phyloP scores from a whole-genome alignment of 2,329 filamentous ascomycete genomes.

The Fusarium sp. region DNA sequence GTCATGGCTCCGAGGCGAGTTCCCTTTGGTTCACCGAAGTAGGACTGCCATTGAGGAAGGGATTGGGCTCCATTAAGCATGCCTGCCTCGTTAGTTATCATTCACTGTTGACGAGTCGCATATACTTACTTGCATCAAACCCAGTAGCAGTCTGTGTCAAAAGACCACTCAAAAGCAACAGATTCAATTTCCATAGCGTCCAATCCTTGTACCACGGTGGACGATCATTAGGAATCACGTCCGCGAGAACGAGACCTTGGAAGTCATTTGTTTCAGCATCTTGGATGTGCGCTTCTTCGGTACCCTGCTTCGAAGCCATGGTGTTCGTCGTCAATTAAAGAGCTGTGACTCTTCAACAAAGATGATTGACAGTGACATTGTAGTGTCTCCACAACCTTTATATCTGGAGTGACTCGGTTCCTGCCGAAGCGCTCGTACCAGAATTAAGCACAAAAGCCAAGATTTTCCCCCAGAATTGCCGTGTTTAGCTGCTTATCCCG shows the following conservation, averaged over 20 bases:
- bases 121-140: conserved; percentile 49
- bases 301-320: conserved; percentile 19
- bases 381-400: conserved; percentile 23
- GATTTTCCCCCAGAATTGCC: not conserved
- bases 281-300: conserved; percentile 24
- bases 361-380: not conserved
- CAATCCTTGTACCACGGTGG: conserved; percentile 41
- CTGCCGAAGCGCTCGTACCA: conserved; percentile 25
- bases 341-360: not conserved
- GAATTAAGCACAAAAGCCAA: not conserved
- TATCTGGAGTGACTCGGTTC: conserved; percentile 7
- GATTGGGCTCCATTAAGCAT: conserved; percentile 53
- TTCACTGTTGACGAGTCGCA: too few relatives aligned
- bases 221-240: conserved; percentile 39
- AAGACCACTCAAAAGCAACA: conserved; percentile 48
- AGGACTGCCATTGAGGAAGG: conserved; percentile 47
- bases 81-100: conserved; percentile 45
- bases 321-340: not conserved
- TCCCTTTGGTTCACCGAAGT: conserved; percentile 47
- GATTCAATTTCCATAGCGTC: conserved; percentile 48
- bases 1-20: conserved; percentile 49
- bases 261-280: conserved; percentile 34
- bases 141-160: conserved; percentile 50
- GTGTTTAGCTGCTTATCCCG: conserved; percentile 4
- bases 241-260: conserved; percentile 41